Conservation (phyloP, 192 early-diverging fungal species). For the Backusella parvicylindrica region DNA sequence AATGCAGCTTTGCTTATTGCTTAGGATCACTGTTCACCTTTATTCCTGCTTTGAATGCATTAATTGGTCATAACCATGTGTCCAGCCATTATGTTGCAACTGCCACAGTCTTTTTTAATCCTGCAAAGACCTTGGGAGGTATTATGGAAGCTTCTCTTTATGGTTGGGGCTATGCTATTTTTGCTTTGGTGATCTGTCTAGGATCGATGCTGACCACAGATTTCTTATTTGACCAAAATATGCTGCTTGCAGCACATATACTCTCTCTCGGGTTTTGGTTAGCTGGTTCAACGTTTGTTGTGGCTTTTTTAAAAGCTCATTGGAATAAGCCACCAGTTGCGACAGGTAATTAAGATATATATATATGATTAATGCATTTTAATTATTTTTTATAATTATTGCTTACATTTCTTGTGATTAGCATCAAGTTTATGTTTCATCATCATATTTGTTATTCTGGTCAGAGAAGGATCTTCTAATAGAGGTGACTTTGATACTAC, state of each 20-base stretch:
- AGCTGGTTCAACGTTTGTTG: slow-evolving; percentile 48
- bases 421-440: slow-evolving; percentile 51
- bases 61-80: slow-evolving; percentile 55
- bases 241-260: slow-evolving; percentile 36
- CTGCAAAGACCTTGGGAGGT: slow-evolving; percentile 67
- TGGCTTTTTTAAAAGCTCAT: slow-evolving; percentile 50
- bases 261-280: slow-evolving; percentile 49
- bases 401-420: neutral
- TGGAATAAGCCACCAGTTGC: slow-evolving; percentile 52
- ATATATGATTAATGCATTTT: neutral
- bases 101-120: slow-evolving; percentile 73
- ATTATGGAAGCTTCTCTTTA: slow-evolving; percentile 51
- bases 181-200: slow-evolving; percentile 40
- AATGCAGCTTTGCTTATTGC: slow-evolving; percentile 64
- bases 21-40: slow-evolving; percentile 68
- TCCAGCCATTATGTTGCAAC: slow-evolving; percentile 69
- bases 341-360: slow-evolving; percentile 21
- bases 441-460: slow-evolving; percentile 49
- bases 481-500: slow-evolving; percentile 41
- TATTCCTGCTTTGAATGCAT: slow-evolving; percentile 45
- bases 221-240: slow-evolving; percentile 41
- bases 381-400: neutral
- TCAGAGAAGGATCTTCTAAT: slow-evolving; percentile 45
- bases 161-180: slow-evolving; percentile 38
- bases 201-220: slow-evolving; percentile 47